phyloP scores from a whole-genome alignment of 1,284 basidiomycete genomes.

The Sphagnurus paluster region DNA sequence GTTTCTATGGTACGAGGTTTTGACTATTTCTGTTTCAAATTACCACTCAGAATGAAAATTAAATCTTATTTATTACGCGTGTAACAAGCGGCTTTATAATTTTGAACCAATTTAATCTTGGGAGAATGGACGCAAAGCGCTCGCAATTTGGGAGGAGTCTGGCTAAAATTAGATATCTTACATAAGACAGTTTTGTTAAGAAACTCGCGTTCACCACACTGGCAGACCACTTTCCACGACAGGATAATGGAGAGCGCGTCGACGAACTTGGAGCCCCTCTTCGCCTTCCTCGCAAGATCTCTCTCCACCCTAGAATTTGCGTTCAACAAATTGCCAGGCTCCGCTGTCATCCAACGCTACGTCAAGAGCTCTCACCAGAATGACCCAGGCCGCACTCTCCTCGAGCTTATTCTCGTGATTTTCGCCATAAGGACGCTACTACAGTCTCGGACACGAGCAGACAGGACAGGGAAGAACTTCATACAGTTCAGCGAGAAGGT shows the following conservation, averaged over 20 bases:
- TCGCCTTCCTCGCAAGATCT: slow-evolving; percentile 57
- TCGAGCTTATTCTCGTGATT: slow-evolving; percentile 88
- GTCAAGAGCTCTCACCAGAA: slow-evolving; percentile 89
- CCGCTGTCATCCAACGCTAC: slow-evolving; percentile 88
- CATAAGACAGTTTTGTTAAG: too few relatives aligned
- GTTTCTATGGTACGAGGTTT: too few relatives aligned
- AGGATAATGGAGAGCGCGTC: slow-evolving; percentile 29
- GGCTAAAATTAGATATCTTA: too few relatives aligned
- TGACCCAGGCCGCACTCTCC: slow-evolving; percentile 88
- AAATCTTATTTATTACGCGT: too few relatives aligned
- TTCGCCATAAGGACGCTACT: slow-evolving; percentile 90
- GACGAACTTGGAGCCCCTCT: slow-evolving; percentile 56
- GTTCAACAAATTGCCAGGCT: slow-evolving; percentile 83
- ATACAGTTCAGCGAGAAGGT: slow-evolving; percentile 92
- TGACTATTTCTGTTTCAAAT: too few relatives aligned
- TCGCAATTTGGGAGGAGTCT: too few relatives aligned
- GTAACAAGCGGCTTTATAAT: too few relatives aligned
- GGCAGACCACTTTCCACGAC: too few relatives aligned
- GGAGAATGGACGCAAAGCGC: too few relatives aligned
- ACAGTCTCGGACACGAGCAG: slow-evolving; percentile 87
- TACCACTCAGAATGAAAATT: too few relatives aligned
- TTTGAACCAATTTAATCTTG: too few relatives aligned
- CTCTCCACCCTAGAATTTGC: slow-evolving; percentile 55
- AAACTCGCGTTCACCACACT: too few relatives aligned
- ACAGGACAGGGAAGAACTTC: slow-evolving; percentile 86